Evolutionary conservation across 148 eudicot species (phyloP).

Genomic region (Vaccinium corymbosum): DNA sequence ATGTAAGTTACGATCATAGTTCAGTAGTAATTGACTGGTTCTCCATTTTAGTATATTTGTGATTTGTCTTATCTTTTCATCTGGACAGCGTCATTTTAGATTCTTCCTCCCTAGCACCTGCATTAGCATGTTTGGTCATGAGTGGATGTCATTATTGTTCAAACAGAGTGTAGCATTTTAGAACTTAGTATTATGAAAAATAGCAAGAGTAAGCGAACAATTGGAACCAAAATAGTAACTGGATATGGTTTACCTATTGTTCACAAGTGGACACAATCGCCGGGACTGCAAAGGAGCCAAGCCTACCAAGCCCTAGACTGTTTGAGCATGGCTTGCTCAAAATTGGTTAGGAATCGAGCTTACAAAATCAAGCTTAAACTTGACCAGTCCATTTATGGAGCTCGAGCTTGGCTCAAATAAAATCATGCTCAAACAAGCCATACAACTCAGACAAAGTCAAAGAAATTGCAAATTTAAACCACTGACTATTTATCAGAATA

Average conservation of each 20-base stretch:
- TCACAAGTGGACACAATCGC: background rate
- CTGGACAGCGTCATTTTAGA: background rate
- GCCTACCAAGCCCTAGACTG: background rate
- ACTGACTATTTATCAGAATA: background rate
- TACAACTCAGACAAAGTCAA: background rate
- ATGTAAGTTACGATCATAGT: constrained; percentile 59
- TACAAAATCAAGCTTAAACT: background rate
- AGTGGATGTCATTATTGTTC: background rate
- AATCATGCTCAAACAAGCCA: background rate
- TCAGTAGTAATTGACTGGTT: background rate
- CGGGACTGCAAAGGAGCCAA: background rate
- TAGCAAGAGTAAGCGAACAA: background rate
- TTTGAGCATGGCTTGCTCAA: background rate
- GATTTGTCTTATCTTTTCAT: background rate
- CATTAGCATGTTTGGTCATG: background rate
- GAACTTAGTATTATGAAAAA: background rate
- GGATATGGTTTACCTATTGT: background rate
- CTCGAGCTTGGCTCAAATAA: background rate
- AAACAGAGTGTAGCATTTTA: background rate
- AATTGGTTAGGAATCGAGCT: background rate
- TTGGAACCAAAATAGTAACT: background rate
- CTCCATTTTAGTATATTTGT: background rate
- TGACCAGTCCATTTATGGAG: background rate
- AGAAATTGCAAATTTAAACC: background rate
- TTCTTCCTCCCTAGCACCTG: background rate